These are phyloP conservation scores for Cicer yamashitae DNA, from an alignment of 306 rosid genomes.

Conservation along the genomic window DNA sequence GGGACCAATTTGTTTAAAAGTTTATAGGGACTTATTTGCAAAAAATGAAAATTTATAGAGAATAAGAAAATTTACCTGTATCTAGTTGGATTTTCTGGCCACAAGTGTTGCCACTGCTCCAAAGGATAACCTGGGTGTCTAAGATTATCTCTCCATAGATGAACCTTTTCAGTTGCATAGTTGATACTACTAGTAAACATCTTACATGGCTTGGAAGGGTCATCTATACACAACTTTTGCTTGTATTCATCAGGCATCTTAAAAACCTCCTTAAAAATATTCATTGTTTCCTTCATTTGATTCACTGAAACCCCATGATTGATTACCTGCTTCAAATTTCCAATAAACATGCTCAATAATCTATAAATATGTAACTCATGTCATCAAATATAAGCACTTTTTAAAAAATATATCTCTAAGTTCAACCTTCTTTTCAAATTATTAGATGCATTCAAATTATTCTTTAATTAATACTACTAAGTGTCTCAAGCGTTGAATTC, in stretches of 20 bases:
- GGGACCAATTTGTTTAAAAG: no score
- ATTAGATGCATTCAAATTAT: no score
- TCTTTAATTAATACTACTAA: no score
- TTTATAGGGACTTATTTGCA: no score
- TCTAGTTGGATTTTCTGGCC: constrained; percentile 47
- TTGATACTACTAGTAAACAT: constrained; percentile 36
- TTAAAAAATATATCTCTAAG: no score
- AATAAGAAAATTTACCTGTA: constrained; percentile 17
- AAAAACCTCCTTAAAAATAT: constrained; percentile 43
- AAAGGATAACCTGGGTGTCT: constrained; percentile 45
- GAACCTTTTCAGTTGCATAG: constrained; percentile 44
- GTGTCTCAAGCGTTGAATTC: constrained; percentile 15
- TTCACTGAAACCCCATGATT: constrained; percentile 43
- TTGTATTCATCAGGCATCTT: constrained; percentile 39
- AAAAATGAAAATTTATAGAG: no score
- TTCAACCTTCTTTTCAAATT: no score
- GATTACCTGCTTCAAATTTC: constrained; percentile 36
- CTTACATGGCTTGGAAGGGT: constrained; percentile 30
- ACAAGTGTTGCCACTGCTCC: constrained; percentile 43
- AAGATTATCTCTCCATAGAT: constrained; percentile 45
- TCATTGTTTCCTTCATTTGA: constrained; percentile 16
- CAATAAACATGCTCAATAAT: background rate
- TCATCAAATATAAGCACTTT: no score
- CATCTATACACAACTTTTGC: constrained; percentile 37
- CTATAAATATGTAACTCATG: background rate